Evolutionary conservation across 1,284 basidiomycete species (phyloP).

Genomic region (Marasmius tenuissimus): DNA sequence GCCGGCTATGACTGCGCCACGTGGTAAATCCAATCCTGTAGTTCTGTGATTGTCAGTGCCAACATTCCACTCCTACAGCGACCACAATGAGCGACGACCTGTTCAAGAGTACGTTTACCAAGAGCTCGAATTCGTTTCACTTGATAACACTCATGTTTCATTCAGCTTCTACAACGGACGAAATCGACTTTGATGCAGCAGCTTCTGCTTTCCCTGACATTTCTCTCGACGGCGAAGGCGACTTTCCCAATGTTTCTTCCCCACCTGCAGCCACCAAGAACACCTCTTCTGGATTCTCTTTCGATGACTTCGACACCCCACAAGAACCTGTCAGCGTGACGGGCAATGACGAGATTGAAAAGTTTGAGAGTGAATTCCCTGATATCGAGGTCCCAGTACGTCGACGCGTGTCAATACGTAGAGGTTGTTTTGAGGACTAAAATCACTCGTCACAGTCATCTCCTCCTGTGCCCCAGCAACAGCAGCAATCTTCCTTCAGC

Average conservation of each 20-base stretch:
- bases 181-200: slow-evolving; percentile 77
- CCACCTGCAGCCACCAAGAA: slow-evolving; percentile 25
- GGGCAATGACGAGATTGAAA: slow-evolving; percentile 84
- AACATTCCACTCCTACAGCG: background rate
- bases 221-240: slow-evolving; percentile 63
- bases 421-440: background rate
- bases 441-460: slow-evolving; percentile 5
- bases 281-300: slow-evolving; percentile 51
- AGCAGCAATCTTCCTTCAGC: slow-evolving; percentile 43
- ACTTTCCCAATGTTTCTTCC: slow-evolving; percentile 45
- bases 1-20: background rate
- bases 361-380: slow-evolving; percentile 92
- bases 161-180: slow-evolving; percentile 33
- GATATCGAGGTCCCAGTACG: slow-evolving; percentile 73
- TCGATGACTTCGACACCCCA: slow-evolving; percentile 62
- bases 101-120: background rate
- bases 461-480: slow-evolving; percentile 22
- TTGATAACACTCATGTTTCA: background rate
- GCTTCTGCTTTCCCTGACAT: slow-evolving; percentile 87
- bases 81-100: background rate
- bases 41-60: background rate
- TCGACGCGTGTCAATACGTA: slow-evolving; percentile 12
- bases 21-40: background rate
- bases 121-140: background rate
- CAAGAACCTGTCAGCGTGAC: slow-evolving; percentile 74